Conservation (phyloP, 257 asterid species). For the Rehmannia glutinosa region DNA sequence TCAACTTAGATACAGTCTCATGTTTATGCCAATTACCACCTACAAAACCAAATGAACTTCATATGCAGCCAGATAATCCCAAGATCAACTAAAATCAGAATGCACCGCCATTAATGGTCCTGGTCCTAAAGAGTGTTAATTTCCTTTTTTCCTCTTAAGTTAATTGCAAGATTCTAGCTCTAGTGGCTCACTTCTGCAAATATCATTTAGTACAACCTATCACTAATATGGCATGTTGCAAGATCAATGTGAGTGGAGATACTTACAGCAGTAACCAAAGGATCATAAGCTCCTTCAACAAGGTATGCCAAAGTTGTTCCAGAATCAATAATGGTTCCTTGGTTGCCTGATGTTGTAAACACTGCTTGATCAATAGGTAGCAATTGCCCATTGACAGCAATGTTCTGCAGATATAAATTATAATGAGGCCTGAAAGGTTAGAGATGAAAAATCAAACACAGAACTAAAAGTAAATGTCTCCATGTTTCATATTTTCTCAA, state of each 20-base stretch:
- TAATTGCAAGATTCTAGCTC: neutral
- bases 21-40: neutral
- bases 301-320: conserved; percentile 91
- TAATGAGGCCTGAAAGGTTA: conserved; percentile 71
- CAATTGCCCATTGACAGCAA: conserved; percentile 70
- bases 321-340: conserved; percentile 83
- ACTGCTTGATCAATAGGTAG: conserved; percentile 67
- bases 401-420: conserved; percentile 72
- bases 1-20: neutral
- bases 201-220: neutral
- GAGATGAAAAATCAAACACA: conserved; percentile 14
- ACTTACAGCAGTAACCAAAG: conserved; percentile 73
- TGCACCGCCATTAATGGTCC: neutral
- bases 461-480: neutral
- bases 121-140: neutral
- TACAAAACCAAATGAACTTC: neutral
- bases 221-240: neutral
- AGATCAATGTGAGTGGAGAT: conserved; percentile 12
- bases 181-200: neutral
- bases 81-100: neutral
- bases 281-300: conserved; percentile 77
- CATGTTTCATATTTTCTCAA: conserved; percentile 6
- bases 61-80: neutral
- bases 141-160: neutral
- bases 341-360: conserved; percentile 65